Evolutionary conservation across 192 early-diverging fungal species (phyloP), one percentile per base, ranked within the genome.

Genomic region (Mycoemilia scoparia): DNA sequence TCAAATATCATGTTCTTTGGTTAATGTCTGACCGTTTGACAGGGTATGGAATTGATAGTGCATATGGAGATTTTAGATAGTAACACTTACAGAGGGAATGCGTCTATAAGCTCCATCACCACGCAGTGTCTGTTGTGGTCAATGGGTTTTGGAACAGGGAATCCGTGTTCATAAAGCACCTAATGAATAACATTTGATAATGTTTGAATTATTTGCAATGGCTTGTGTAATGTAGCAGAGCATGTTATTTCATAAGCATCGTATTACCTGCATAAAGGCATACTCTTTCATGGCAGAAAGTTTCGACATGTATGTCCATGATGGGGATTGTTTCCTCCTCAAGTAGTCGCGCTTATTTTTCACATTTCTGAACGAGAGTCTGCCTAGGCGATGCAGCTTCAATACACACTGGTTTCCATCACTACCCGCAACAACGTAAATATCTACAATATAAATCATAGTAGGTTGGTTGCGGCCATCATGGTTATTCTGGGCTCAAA

Each of bases 201-300:
- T n/a, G n/a, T n/a, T n/a, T n/a, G n/a, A n/a, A n/a, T n/a, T n/a
- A n/a, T n/a, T n/a, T n/a, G n/a, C n/a, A n/a, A n/a, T n/a, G n/a
- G n/a, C n/a, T n/a, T n/a, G n/a, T n/a, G n/a, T n/a, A n/a, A n/a
- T n/a, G n/a, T n/a, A n/a, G n/a, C n/a, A n/a, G n/a, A n/a, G n/a
- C 23, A 4, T 5, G 36, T 42, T 12, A 84, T n/a, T n/a, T n/a
- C n/a, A n/a, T n/a, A n/a, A n/a, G n/a, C n/a, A n/a, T n/a, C n/a
- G n/a, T n/a, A n/a, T n/a, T n/a, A n/a, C 86, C 61, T 91, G 85
- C 96, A 99, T 99, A 46, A 99, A 99, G 5, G 92, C 92, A 46
- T 67, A 95, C 60, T 99, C 96, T 46, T 96, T 96, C 72, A 77
- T 87, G 2, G 96, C 92, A 0, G 96, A 91, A 47, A 99, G 70